Base-by-base conservation (phyloP, 1,139 yeast species). In the Protomyces inouyei region DNA sequence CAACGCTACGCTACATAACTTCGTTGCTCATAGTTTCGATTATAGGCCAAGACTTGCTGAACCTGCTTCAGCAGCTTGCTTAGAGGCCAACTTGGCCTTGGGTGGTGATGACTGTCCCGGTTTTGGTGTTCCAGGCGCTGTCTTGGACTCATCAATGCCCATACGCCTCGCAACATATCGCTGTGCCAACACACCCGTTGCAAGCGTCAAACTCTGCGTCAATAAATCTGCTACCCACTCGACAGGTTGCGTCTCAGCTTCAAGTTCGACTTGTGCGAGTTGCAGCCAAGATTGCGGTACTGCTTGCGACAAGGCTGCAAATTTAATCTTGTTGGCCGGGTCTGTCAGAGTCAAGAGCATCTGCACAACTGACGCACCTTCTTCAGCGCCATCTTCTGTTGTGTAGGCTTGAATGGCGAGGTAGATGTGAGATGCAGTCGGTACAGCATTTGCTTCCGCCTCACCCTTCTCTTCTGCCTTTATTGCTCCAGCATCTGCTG, bases 211-310 rank as follows among this genome's bases (percentile, higher is more conserved):
- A 0, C 96, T 95, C 70, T 88, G 89, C 71, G 84, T 87, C 52
- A 93, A 82, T 98, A 98, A 92, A 67, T 85, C 93, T 61, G 83
- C 81, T n/a, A 93, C 95, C 98, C 98, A 93, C 69, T 89, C 96
- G 61, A 90, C 81, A 12, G 98, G 97, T 74, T 92, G 67, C 37
- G 67, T 64, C 25, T 66, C 66, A n/a, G 65, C 65, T 8, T 69
- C 71, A 46, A 66, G 48, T 35, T 72, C 68, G 71, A 85, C 87
- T 32, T 90, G 23, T 21, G 61, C 78, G 97, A 97, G 91, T 40
- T 83, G 79, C 2, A 91, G 86, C 98, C 98, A 93, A 72, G 84
- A 85, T 52, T 84, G 74, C 9, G 98, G 98, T 79, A 90, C 87
- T 12, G 96, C 85, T 75, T 93, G 98, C 0, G 98, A 88, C 70